These are phyloP conservation scores for Penicillium sp. DNA, from an alignment of 2,329 filamentous ascomycete genomes.

Conservation along the genomic window DNA sequence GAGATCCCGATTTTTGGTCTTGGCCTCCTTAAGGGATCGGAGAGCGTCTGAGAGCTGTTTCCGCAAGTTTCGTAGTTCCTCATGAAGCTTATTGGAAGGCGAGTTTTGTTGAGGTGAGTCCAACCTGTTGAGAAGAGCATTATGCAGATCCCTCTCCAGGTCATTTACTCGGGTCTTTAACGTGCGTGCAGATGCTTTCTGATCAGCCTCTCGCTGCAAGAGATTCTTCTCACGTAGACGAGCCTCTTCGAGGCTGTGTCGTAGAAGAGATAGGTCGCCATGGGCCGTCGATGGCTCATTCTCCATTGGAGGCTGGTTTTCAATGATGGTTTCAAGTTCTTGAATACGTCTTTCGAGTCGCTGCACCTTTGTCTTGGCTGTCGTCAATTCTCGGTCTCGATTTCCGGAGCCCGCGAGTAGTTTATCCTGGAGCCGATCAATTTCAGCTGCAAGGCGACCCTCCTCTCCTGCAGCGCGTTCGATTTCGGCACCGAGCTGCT, in stretches of 20 bases:
- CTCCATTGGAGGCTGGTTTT: slow-evolving; percentile 55
- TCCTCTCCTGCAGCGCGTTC: slow-evolving; percentile 70
- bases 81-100: slow-evolving; percentile 44
- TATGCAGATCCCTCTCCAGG: slow-evolving; percentile 69
- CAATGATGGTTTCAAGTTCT: slow-evolving; percentile 57
- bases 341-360: slow-evolving; percentile 64
- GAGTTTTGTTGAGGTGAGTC: slow-evolving; percentile 59
- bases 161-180: slow-evolving; percentile 69
- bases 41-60: slow-evolving; percentile 65
- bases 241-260: slow-evolving; percentile 65
- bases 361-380: slow-evolving; percentile 64
- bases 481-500: slow-evolving; percentile 68
- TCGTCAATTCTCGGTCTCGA: slow-evolving; percentile 53
- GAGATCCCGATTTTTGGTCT: slow-evolving; percentile 53
- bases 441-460: slow-evolving; percentile 58
- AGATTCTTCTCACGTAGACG: slow-evolving; percentile 69
- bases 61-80: slow-evolving; percentile 63
- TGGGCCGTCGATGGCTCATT: slow-evolving; percentile 38
- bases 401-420: slow-evolving; percentile 45
- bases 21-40: slow-evolving; percentile 62
- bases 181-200: slow-evolving; percentile 65
- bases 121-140: slow-evolving; percentile 59
- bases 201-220: slow-evolving; percentile 66
- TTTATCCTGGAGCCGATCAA: slow-evolving; percentile 58
- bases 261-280: slow-evolving; percentile 63